Evolutionary conservation across 257 asterid genomes (phyloP).

Genomic region (Jaltomata sinuosa): DNA sequence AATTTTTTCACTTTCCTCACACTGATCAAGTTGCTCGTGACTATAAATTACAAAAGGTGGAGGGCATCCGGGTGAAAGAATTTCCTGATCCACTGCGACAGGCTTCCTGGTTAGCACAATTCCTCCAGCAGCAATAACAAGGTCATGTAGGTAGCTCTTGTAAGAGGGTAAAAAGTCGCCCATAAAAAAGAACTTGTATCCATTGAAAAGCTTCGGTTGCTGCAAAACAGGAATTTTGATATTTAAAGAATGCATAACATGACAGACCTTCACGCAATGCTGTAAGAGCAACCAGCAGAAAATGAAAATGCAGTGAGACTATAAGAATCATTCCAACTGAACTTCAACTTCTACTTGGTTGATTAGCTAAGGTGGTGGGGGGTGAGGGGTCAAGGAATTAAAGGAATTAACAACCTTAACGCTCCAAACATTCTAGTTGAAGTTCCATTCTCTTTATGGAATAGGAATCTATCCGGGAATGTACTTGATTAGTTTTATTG

Average conservation of each 20-base stretch:
- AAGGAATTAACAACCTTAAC: background rate
- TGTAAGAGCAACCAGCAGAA: background rate
- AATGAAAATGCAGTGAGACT: background rate
- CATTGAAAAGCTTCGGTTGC: constrained; percentile 76
- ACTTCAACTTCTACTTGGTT: background rate
- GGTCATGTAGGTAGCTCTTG: constrained; percentile 70
- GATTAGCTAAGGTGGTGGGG: background rate
- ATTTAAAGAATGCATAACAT: background rate
- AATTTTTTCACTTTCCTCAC: constrained; percentile 20
- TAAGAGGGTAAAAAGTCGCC: constrained; percentile 60
- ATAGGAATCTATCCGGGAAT: background rate
- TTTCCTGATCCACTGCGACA: constrained; percentile 27
- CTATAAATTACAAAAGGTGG: constrained; percentile 47
- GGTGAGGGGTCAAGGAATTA: background rate
- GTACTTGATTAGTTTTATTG: no score
- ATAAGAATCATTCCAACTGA: background rate
- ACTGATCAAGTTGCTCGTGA: constrained; percentile 42
- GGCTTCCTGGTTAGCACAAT: constrained; percentile 73
- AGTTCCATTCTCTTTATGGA: background rate
- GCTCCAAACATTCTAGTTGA: background rate
- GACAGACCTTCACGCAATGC: background rate
- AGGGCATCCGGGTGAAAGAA: constrained; percentile 6
- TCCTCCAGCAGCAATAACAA: constrained; percentile 83
- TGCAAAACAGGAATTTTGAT: constrained; percentile 22
- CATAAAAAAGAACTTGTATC: constrained; percentile 55